These are phyloP conservation scores for Myxozyma sirexii DNA, from an alignment of 805 yeast species.

Conservation along the genomic window DNA sequence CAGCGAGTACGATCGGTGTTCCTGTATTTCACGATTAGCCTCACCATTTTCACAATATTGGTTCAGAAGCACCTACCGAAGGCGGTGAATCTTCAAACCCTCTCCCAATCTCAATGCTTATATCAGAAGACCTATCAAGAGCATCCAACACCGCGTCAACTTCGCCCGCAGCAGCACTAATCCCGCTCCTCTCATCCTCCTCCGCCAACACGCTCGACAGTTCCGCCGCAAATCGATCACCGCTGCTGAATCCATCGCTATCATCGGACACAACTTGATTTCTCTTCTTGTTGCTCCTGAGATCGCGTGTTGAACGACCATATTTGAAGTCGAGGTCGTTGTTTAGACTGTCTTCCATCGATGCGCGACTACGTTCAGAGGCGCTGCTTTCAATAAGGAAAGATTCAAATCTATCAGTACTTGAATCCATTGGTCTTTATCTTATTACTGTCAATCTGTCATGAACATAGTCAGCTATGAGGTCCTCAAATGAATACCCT, in stretches of 20 bases:
- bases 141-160: constrained; percentile 16
- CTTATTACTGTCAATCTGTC: too few species aligned
- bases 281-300: neutral
- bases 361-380: constrained; percentile 20
- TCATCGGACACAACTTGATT: neutral
- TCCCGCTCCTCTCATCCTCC: constrained; percentile 1
- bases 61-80: neutral
- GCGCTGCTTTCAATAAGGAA: constrained; percentile 23
- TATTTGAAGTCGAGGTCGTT: constrained; percentile 12
- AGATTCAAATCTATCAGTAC: constrained; percentile 6
- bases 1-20: neutral
- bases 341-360: constrained; percentile 5
- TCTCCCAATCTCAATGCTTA: constrained; percentile 5
- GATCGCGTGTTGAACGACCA: neutral
- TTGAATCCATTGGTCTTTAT: neutral
- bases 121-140: constrained; percentile 2
- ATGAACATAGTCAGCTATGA: too few species aligned
- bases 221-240: neutral
- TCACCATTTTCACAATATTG: too few species aligned
- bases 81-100: neutral
- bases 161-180: constrained; percentile 12
- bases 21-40: neutral
- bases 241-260: neutral
- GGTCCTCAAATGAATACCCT: too few species aligned
- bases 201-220: neutral